Percentiles rank a stretch among this genome's conserved stretches.
These are phyloP conservation scores for Coemansia sp. DNA, from an alignment of 192 early-diverging fungal species.

Conservation along the genomic window DNA sequence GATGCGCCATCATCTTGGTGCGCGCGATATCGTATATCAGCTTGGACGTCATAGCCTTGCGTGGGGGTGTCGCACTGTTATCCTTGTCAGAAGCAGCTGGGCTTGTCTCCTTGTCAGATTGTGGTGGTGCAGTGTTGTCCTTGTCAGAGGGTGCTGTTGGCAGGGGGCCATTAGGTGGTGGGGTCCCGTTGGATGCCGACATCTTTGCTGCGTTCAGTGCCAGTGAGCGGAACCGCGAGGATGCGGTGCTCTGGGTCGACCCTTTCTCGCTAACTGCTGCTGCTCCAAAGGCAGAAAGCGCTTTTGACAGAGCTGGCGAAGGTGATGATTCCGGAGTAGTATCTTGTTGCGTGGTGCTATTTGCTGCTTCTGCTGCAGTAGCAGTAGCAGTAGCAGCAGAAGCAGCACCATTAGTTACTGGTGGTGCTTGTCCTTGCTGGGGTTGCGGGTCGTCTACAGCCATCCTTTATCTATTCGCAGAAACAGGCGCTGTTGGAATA, in stretches of 20 bases:
- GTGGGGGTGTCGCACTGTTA: background rate
- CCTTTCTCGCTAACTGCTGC: background rate
- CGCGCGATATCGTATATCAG: constrained; percentile 50
- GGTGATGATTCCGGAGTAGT: background rate
- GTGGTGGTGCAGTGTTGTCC: background rate
- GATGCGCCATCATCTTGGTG: constrained; percentile 44
- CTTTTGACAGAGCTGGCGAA: background rate
- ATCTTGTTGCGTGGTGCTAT: too few relatives aligned
- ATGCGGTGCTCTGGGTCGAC: constrained; percentile 10
- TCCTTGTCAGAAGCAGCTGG: constrained; percentile 8
- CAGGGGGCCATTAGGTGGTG: too few relatives aligned
- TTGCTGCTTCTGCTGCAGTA: background rate
- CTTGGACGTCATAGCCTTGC: constrained; percentile 31
- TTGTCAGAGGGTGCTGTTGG: too few relatives aligned
- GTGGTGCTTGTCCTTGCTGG: background rate
- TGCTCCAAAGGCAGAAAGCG: constrained; percentile 3
- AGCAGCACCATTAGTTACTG: background rate
- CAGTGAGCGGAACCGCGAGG: constrained; percentile 33
- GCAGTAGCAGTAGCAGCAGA: background rate
- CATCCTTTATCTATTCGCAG: background rate
- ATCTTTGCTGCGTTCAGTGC: constrained; percentile 26
- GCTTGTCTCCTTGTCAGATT: background rate
- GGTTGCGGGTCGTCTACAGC: constrained; percentile 1
- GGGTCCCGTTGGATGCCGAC: constrained; percentile 3
- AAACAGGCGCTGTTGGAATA: background rate